Conservation (phyloP, 106 monocot genomes). For the Chionographis japonica region DNA sequence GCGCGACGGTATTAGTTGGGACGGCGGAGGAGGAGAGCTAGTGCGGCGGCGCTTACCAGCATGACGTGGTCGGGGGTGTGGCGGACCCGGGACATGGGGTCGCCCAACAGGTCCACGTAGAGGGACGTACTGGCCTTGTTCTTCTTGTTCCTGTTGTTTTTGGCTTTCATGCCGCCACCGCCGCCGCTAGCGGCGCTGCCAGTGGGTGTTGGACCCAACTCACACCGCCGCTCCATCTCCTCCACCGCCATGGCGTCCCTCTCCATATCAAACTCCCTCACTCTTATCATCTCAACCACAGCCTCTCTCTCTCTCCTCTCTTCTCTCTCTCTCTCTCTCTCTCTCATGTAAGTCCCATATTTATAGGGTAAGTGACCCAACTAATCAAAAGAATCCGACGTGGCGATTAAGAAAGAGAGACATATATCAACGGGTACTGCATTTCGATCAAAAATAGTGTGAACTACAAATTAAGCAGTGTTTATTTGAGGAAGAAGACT, state of each 20-base stretch:
- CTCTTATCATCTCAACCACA: slow-evolving; percentile 19
- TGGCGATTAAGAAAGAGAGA: no score
- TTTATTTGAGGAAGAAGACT: no score
- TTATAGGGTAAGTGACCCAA: neutral
- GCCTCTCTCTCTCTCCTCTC: neutral
- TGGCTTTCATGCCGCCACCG: neutral
- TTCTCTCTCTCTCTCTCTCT: neutral
- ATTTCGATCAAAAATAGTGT: no score
- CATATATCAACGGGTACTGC: no score
- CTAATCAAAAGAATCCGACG: neutral
- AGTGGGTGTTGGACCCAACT: slow-evolving; percentile 13
- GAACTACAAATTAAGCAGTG: no score
- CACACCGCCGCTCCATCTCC: slow-evolving; percentile 53
- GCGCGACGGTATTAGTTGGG: no score
- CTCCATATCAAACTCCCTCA: slow-evolving; percentile 53
- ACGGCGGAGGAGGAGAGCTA: neutral
- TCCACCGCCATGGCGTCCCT: slow-evolving; percentile 45
- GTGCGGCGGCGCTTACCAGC: slow-evolving; percentile 31
- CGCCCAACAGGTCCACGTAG: slow-evolving; percentile 45
- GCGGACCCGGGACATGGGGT: slow-evolving; percentile 50
- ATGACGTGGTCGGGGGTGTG: slow-evolving; percentile 46
- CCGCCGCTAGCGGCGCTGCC: neutral
- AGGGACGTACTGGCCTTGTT: slow-evolving; percentile 21
- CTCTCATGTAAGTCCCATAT: neutral
- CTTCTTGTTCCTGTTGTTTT: slow-evolving; percentile 22